Base-by-base conservation (phyloP, 106 monocot species). In the Narthecium ossifragum region DNA sequence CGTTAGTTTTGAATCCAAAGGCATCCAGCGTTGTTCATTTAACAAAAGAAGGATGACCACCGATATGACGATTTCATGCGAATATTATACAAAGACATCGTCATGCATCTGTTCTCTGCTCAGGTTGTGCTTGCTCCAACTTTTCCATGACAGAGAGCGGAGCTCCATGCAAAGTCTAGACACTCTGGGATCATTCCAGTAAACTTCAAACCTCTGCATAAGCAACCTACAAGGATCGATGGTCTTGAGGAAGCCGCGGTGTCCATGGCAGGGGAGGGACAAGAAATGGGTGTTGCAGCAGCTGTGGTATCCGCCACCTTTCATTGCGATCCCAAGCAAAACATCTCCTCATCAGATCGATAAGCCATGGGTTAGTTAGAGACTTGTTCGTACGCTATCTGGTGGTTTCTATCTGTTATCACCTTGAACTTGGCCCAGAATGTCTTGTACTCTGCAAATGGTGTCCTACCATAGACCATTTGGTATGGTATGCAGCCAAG, bases 401-500 rank as follows among this genome's bases (percentile, higher is more conserved):
- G 26, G 30, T 99, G 79, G 50, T 77, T 85, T 27, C 31, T 43
- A 34, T 99, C 82, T 8, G 98, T 92, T 9, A 91, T 82, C 5
- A 77, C 88, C 56, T 91, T 99, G 66, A 88, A 88, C 54, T 99
- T 99, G 43, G 91, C 78, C 98, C 98, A 99, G 46, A 99, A 88
- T 10, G 73, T 91, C 67, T 91, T 92, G 82, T 91, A 82, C 9
- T 91, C 91, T 7, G 91, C 70, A 71, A 99, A 99, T 23, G 98
- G 91, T 8, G 91, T 99, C 63, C 80, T 86, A 1, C 91, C 91
- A 67, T 91, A 92, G 17, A 88, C 98, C 98, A 99, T 99, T 61
- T 99, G 91, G 58, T 91, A 99, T 6, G 92, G 88, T 34, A 99
- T 99, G 67, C 98, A 99, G n/a, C 98, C 98, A 26, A 99, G 84